Evolutionary conservation across 78 protist species (phyloP), one percentile per base, ranked within the genome.

Genomic region (Pigoraptor vietnamica): DNA sequence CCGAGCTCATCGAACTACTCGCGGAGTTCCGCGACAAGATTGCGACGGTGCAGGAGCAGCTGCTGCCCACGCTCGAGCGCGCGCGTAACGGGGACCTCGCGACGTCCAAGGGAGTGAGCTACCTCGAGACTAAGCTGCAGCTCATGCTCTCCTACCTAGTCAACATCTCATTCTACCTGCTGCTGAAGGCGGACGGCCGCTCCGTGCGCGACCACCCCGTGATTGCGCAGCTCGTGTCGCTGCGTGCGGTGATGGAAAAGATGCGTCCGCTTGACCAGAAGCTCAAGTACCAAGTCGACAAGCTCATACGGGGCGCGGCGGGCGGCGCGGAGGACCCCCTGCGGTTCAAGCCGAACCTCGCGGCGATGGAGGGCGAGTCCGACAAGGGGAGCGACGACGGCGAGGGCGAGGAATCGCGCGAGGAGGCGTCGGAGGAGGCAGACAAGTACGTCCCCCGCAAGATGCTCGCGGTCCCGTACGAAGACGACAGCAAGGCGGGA

Each of bases 161-260:
- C 81, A 88, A 96, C 94, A 84, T 97, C 83, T 36, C 95, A 37
- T 97, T 96, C 92, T 97, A 95, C 87, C 86, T 97, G 89, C 84
- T 95, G 91, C 91, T 96, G 83, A 96, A 97, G 93, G 93, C 96
- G 37, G 90, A 95, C 32, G 97, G 97, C 37, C 25, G 55, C 87
- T 67, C 94, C 33, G 95, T 97, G 81, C 92, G 92, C 40, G 96
- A 95, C 90, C 98, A 97, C 91, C 98, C 98, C 89, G 98, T 97
- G 81, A 89, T 97, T 86, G 94, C 67, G 38, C 93, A 94, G 90
- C 92, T 97, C 37, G 95, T 97, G 36, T 91, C 84, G 23, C 91
- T 94, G n/a, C 94, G 98, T 83, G 81, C 89, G 40, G 55, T 94
- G 40, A 9, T 97, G 81, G 97, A 96, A 37, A 93, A 93, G 93